A percentile compares a stretch with the other conserved stretches of the same genome.
phyloP scores from a whole-genome alignment of 345 rosid species.

The Geranium brycei region DNA sequence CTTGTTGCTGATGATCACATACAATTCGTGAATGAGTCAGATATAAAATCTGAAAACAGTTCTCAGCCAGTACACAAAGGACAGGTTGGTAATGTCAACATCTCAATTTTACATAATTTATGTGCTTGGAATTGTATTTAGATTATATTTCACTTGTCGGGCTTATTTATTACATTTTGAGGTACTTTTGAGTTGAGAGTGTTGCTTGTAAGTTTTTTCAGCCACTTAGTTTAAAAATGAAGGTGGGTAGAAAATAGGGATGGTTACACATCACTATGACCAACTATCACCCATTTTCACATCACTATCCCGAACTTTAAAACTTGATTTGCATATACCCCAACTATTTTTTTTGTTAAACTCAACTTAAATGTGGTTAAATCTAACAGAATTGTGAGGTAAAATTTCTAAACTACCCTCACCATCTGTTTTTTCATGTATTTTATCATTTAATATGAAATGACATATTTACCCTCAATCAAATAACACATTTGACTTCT shows the following conservation, averaged over 20 bases:
- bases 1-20: conserved; percentile 17
- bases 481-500: too few relatives aligned
- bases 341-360: too few relatives aligned
- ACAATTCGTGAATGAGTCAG: conserved; percentile 18
- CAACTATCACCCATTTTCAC: too few relatives aligned
- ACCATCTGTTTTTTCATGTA: too few relatives aligned
- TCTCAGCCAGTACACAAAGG: conserved; percentile 24
- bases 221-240: background rate
- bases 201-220: background rate
- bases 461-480: too few relatives aligned
- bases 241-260: background rate
- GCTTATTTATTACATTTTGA: background rate
- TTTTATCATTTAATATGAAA: too few relatives aligned
- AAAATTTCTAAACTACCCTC: too few relatives aligned
- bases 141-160: background rate
- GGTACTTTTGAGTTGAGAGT: background rate
- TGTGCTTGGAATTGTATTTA: background rate
- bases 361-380: too few relatives aligned
- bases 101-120: background rate
- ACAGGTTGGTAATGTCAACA: conserved; percentile 32
- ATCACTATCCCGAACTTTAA: too few relatives aligned
- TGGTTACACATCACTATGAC: too few relatives aligned
- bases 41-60: conserved; percentile 27
- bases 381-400: too few relatives aligned
- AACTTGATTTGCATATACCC: too few relatives aligned